phyloP scores from a whole-genome alignment of 164 flowering plant genomes.

The Warburgia ugandensis region DNA sequence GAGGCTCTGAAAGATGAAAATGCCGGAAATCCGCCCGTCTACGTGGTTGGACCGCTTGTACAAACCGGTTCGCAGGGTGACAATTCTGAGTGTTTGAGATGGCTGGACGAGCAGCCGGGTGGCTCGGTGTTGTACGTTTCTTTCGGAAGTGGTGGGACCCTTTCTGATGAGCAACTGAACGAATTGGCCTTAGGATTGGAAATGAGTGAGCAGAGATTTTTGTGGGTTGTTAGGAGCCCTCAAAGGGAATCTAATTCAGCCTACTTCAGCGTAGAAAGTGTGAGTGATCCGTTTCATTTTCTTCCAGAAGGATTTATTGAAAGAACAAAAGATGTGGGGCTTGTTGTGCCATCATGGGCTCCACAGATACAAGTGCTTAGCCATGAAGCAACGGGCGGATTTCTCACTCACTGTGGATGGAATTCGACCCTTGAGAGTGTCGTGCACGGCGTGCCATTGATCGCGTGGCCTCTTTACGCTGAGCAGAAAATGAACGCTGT shows the following conservation, averaged over 20 bases:
- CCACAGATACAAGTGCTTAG: constrained; percentile 29
- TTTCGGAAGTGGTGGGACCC: constrained; percentile 42
- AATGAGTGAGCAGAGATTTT: constrained; percentile 30
- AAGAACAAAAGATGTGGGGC: constrained; percentile 25
- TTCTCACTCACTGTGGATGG: constrained; percentile 43
- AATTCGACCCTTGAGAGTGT: constrained; percentile 36
- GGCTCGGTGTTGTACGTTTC: constrained; percentile 32
- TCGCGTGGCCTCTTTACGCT: constrained; percentile 42
- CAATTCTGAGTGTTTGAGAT: constrained; percentile 17
- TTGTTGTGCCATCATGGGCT: constrained; percentile 36
- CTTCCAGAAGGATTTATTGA: constrained; percentile 26
- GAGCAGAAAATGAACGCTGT: constrained; percentile 41
- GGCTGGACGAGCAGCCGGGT: constrained; percentile 35
- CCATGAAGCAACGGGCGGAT: constrained; percentile 33
- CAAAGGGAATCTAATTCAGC: constrained; percentile 14
- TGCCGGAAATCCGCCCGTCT: constrained; percentile 17
- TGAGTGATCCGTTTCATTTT: constrained; percentile 15
- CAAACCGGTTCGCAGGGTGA: constrained; percentile 3
- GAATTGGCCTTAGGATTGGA: constrained; percentile 40
- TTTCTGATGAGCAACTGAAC: constrained; percentile 19
- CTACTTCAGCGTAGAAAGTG: constrained; percentile 8
- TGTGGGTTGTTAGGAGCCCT: constrained; percentile 38
- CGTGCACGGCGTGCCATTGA: constrained; percentile 29
- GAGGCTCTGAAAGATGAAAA: constrained; percentile 13
- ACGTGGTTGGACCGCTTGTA: constrained; percentile 32